Evolutionary conservation across 352 stramenopile genomes (phyloP).

Genomic region (Phytophthora ohioensis): DNA sequence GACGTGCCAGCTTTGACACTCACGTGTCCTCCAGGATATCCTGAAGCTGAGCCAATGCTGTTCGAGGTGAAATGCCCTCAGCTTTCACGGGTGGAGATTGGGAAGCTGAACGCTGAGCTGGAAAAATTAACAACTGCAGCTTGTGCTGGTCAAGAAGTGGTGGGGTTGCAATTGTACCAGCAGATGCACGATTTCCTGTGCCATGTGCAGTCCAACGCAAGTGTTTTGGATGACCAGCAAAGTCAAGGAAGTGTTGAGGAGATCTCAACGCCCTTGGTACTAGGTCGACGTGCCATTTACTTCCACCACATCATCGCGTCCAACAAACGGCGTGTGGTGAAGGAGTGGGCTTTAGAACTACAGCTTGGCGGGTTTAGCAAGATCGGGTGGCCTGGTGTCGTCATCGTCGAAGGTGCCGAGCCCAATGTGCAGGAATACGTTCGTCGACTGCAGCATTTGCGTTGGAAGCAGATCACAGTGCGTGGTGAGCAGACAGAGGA

Average conservation of each 20-base stretch:
- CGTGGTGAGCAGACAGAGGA: constrained; percentile 74
- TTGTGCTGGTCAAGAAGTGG: constrained; percentile 47
- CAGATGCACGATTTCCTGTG: constrained; percentile 63
- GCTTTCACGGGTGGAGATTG: constrained; percentile 48
- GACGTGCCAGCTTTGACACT: constrained; percentile 59
- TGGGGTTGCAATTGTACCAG: constrained; percentile 72
- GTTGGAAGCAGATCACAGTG: constrained; percentile 86
- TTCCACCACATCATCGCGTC: constrained; percentile 87
- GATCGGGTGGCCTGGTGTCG: constrained; percentile 84
- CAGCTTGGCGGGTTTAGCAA: constrained; percentile 78
- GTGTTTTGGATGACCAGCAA: background rate
- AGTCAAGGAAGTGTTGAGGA: constrained; percentile 7
- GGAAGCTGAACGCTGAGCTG: constrained; percentile 51
- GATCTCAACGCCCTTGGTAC: constrained; percentile 15
- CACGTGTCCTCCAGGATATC: constrained; percentile 55
- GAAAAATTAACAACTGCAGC: constrained; percentile 35
- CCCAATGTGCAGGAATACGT: constrained; percentile 72
- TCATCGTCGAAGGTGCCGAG: constrained; percentile 77
- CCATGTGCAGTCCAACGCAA: constrained; percentile 21
- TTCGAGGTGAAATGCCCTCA: constrained; percentile 66
- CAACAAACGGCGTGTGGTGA: constrained; percentile 76
- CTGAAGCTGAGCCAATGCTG: constrained; percentile 30
- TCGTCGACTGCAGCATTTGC: constrained; percentile 70
- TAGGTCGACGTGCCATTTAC: constrained; percentile 81
- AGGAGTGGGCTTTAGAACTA: constrained; percentile 77